Base-by-base conservation (phyloP, 2,329 filamentous ascomycete genomes). In the Nothomitra cinnamomea region DNA sequence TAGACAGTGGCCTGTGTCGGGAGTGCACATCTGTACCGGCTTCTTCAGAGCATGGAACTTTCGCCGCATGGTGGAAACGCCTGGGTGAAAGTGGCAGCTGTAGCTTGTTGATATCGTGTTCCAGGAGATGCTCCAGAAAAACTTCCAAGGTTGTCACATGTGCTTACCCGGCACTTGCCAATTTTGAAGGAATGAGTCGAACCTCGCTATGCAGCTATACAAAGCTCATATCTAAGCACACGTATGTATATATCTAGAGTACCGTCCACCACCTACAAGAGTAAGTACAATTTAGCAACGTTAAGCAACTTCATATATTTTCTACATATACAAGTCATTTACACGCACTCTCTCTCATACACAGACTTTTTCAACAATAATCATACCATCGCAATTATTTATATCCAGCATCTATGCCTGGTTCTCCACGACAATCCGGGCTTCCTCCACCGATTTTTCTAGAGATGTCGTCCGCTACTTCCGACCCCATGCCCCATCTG, bases 31-130 rank as follows among this genome's bases (percentile, higher is more conserved):
- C 32, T 42, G 40, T 72, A 85, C 82, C 58, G 79, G 73, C 64
- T 76, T 74, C 65, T 75, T 80, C 56, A 87, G 73, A 63, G 75
- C 78, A 69, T 85, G 81, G 61, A 80, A 84, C 65, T 78, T 77
- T 63, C 71, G 74, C 61, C 79, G 71, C 67, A 74, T 73, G 24
- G 10, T 49, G 60, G 28, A 54, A 54, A 50, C 54, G 50, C 51
- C 54, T 54, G 21, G 56, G 58, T 51, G 38, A 51, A 15, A 55
- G 45, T 15, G 45, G 12, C 24, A 5, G 45, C 15, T 49, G 5
- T 35, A 19, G 22, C 24, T 19, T 25, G 43, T 5, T 32, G 4
- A 32, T 32, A 32, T 32, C 1, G 43, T 48, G 6, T 15, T 48
- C 43, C 2, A 28, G 43, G 43, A 48, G 43, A 48, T 35, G 12